Conservation (phyloP, 345 rosid genomes). For the Citrus medica region DNA sequence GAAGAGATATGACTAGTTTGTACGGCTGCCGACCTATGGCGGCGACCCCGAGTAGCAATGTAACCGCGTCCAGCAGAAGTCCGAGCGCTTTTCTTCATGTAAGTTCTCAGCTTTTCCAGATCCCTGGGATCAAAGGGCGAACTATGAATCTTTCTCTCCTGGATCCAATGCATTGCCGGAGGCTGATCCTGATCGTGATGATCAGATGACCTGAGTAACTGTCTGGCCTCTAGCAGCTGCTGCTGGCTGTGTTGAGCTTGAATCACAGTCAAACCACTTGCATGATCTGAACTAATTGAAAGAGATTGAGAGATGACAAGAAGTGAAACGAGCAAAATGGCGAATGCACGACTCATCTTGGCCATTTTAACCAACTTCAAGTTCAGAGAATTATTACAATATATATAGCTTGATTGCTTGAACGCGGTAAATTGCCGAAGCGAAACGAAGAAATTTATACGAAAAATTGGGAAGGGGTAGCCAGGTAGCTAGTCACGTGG, state of each 20-base stretch:
- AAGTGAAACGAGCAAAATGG: slow-evolving; percentile 12
- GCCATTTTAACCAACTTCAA: slow-evolving; percentile 5
- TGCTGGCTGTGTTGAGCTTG: neutral
- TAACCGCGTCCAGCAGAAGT: neutral
- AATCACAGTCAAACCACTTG: neutral
- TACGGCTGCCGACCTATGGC: slow-evolving; percentile 13
- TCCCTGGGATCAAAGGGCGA: too few relatives aligned
- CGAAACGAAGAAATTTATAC: neutral
- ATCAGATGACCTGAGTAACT: neutral
- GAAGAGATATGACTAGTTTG: neutral
- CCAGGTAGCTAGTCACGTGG: too few relatives aligned
- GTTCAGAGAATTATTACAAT: neutral
- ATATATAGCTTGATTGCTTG: neutral
- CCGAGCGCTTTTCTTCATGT: neutral
- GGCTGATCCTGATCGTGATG: neutral
- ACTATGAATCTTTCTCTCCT: too few relatives aligned
- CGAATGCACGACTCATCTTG: neutral
- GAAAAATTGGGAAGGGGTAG: too few relatives aligned
- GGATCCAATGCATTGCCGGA: too few relatives aligned
- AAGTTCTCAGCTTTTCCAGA: slow-evolving; percentile 6
- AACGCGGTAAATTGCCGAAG: neutral
- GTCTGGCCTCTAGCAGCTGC: neutral
- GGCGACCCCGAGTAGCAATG: neutral
- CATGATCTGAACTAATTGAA: neutral
- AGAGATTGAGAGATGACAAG: slow-evolving; percentile 8